A percentile compares a stretch with the other conserved stretches of the same genome.
phyloP scores from a whole-genome alignment of 805 yeast genomes.

The Ogataea polymorpha region DNA sequence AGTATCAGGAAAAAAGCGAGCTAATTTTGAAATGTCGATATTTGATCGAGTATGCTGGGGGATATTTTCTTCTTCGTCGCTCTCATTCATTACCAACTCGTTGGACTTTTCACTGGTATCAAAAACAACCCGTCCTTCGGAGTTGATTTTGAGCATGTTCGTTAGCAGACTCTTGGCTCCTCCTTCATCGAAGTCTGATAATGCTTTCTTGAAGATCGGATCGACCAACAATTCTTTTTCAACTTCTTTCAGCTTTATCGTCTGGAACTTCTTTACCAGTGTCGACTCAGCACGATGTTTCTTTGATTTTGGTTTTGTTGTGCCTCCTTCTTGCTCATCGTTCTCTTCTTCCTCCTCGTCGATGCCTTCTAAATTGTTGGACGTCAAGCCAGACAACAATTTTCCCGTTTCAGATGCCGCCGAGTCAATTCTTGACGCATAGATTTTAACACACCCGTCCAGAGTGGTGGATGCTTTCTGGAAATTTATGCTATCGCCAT shows the following conservation, averaged over 20 bases:
- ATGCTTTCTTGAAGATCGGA: slow-evolving; percentile 54
- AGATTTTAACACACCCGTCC: slow-evolving; percentile 93
- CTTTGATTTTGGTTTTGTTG: slow-evolving; percentile 18
- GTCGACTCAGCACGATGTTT: slow-evolving; percentile 29
- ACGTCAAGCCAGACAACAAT: slow-evolving; percentile 49
- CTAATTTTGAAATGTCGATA: slow-evolving; percentile 13
- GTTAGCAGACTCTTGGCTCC: slow-evolving; percentile 53
- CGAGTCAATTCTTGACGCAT: slow-evolving; percentile 86
- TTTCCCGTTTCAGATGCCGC: slow-evolving; percentile 89
- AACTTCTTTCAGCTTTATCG: slow-evolving; percentile 41
- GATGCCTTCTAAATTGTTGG: slow-evolving; percentile 25
- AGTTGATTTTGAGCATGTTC: slow-evolving; percentile 47
- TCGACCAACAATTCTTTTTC: slow-evolving; percentile 51
- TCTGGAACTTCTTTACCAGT: slow-evolving; percentile 38
- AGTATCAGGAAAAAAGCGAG: slow-evolving; percentile 20
- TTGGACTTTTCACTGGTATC: slow-evolving; percentile 38
- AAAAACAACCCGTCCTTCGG: slow-evolving; percentile 47
- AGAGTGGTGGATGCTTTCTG: slow-evolving; percentile 88
- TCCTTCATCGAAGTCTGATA: slow-evolving; percentile 61
- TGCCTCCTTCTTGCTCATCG: slow-evolving; percentile 21
- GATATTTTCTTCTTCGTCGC: slow-evolving; percentile 6
- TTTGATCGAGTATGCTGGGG: background rate
- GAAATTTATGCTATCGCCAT: slow-evolving; percentile 78
- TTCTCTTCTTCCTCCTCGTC: slow-evolving; percentile 24
- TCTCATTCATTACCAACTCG: slow-evolving; percentile 13